Conservation (phyloP, 2,329 filamentous ascomycete genomes). For the Allantophomopsis lycopodina region DNA sequence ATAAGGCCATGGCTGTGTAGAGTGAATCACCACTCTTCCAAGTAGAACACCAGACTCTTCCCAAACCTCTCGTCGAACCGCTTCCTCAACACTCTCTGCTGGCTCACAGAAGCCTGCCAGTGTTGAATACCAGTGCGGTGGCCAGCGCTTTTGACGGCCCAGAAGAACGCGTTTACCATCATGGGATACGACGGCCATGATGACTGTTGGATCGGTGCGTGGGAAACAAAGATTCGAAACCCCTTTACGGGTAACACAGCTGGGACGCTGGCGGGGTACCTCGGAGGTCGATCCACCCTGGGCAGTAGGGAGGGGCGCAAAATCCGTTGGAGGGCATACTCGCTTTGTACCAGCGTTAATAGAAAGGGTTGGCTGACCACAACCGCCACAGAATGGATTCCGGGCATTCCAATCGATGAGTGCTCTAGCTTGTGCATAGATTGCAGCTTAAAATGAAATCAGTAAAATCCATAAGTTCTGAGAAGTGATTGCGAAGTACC, state of each 20-base stretch:
- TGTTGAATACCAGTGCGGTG: slow-evolving; percentile 74
- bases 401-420: slow-evolving; percentile 89
- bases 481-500: slow-evolving; percentile 19
- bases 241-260: slow-evolving; percentile 71
- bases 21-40: slow-evolving; percentile 69
- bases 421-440: slow-evolving; percentile 80
- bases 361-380: slow-evolving; percentile 70
- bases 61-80: slow-evolving; percentile 73
- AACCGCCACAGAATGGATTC: slow-evolving; percentile 84
- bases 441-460: slow-evolving; percentile 40
- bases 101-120: slow-evolving; percentile 81
- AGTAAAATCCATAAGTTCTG: background rate
- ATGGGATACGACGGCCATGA: slow-evolving; percentile 78
- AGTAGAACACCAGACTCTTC: slow-evolving; percentile 70
- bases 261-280: slow-evolving; percentile 37
- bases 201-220: slow-evolving; percentile 74
- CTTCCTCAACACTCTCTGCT: slow-evolving; percentile 74
- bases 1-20: slow-evolving; percentile 79
- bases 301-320: slow-evolving; percentile 20
- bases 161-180: slow-evolving; percentile 59
- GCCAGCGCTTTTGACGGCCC: slow-evolving; percentile 75
- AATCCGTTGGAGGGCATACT: slow-evolving; percentile 60
- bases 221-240: slow-evolving; percentile 89
- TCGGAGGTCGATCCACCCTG: slow-evolving; percentile 25
- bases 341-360: slow-evolving; percentile 72